Conservation (phyloP, 176 grass and related monocot genomes). For the Phyllostachys edulis region DNA sequence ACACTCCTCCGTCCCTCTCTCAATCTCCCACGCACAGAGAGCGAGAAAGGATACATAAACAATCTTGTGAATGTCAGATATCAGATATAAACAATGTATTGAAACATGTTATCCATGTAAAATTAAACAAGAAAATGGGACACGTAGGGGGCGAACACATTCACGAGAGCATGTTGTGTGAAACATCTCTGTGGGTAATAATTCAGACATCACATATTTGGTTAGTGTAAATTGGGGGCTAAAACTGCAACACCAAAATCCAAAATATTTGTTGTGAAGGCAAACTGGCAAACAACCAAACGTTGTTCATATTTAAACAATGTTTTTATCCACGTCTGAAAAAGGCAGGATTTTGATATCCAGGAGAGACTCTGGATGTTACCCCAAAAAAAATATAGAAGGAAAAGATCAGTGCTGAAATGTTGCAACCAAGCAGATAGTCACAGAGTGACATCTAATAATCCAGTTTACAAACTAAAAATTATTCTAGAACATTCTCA, state of each 20-base stretch:
- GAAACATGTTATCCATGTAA: not conserved
- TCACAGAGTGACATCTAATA: not conserved
- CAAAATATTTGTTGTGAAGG: not conserved
- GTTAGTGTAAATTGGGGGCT: not conserved
- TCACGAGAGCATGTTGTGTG: not conserved
- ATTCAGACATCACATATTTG: not conserved
- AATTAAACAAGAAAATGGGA: not conserved
- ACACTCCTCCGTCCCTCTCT: not conserved
- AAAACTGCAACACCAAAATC: not conserved
- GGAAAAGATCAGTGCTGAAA: conserved; percentile 5
- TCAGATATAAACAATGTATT: conserved; percentile 12
- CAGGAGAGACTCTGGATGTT: not conserved
- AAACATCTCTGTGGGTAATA: not conserved
- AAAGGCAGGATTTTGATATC: not conserved
- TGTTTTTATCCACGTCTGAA: no score
- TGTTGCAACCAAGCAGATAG: conserved; percentile 34
- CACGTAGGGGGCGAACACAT: not conserved
- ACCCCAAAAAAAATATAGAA: not conserved
- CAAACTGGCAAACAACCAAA: not conserved
- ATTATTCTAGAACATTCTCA: not conserved
- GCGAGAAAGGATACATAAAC: not conserved
- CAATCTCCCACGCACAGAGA: not conserved
- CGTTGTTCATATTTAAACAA: not conserved
- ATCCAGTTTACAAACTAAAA: conserved; percentile 19
- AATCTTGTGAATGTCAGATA: no score